Base-by-base conservation (phyloP, 768 basidiomycete species). In the Collybiopsis confluens region DNA sequence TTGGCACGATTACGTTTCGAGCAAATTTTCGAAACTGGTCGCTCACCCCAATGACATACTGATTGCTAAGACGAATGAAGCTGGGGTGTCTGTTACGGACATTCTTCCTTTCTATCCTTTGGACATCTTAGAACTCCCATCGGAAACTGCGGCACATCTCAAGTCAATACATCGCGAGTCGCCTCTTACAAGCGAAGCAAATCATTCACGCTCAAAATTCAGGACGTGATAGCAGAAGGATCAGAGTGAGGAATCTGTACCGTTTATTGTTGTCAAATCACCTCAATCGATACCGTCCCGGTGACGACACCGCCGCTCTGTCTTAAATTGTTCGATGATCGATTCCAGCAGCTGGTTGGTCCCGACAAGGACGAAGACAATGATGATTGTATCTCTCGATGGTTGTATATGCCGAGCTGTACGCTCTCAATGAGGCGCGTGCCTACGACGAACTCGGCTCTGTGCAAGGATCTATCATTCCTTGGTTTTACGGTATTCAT, bases 401-500 rank as follows among this genome's bases (percentile, higher is more conserved):
- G 42, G 42, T 24, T n/a, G 27, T 55, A 18, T 6, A 42, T 45
- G 62, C 64, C 10, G 58, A 61, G 54, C n/a, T 5, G 6, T 53
- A 55, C 10, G 64, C 64, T 23, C 48, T 56, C 46, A 64, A 62
- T 30, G 61, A 66, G 52, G 52, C 55, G 7, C 45, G 42, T 35
- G 59, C 61, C 10, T 66, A 66, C 42, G 52, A 65, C 23, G 64
- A 66, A 57, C 59, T 66, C 35, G 54, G 11, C 27, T 35, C 58
- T n/a, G 58, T 49, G 16, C 65, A 65, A 57, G 65, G 65, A 26
- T 54, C 62, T 5, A n/a, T 62, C 3, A 30, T 65, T 54, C 65
- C 65, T 44, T 66, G 64, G 65, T 66, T 62, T 33, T 66, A 65
- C 47, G 64, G 65, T 28, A 47, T 30, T 3, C 62, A 66, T 45